Conservation (phyloP, 2,329 filamentous ascomycete genomes). For the Raffaelea deltoideospora region DNA sequence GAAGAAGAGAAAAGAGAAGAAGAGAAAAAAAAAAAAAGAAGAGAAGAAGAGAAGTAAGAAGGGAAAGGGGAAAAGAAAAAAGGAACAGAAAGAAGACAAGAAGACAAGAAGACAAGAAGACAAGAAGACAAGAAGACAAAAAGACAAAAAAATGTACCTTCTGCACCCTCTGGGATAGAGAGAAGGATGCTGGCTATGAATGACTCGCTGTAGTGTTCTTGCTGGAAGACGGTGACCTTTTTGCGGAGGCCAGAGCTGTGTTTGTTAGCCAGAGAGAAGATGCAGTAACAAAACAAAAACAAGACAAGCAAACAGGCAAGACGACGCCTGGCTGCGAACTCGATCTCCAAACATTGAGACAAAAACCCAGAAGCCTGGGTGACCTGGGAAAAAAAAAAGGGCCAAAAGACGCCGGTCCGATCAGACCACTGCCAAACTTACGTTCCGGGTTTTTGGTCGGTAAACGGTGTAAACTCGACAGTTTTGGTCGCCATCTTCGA, state of each 20-base stretch:
- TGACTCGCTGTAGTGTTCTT: slow-evolving; percentile 88
- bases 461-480: slow-evolving; percentile 70
- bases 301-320: not conserved
- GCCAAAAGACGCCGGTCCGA: not conserved
- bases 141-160: slow-evolving; percentile 37
- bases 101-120: not conserved
- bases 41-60: slow-evolving; percentile 8
- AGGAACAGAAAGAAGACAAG: slow-evolving; percentile 7
- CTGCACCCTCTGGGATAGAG: slow-evolving; percentile 85
- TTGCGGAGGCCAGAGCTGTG: slow-evolving; percentile 89
- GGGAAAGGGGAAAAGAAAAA: not conserved
- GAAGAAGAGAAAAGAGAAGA: not conserved
- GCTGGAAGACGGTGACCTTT: slow-evolving; percentile 96
- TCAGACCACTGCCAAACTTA: slow-evolving; percentile 37
- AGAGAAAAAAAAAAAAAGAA: not conserved
- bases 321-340: not conserved
- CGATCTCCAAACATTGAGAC: not conserved
- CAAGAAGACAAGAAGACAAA: not conserved
- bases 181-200: slow-evolving; percentile 90
- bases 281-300: not conserved
- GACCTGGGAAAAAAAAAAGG: not conserved
- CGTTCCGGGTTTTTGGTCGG: slow-evolving; percentile 98
- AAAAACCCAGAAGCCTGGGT: not conserved
- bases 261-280: not conserved
- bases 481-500: slow-evolving; percentile 58